These are phyloP conservation scores for Tillandsia leiboldiana DNA, from an alignment of 176 grass and related monocot species.

Conservation along the genomic window DNA sequence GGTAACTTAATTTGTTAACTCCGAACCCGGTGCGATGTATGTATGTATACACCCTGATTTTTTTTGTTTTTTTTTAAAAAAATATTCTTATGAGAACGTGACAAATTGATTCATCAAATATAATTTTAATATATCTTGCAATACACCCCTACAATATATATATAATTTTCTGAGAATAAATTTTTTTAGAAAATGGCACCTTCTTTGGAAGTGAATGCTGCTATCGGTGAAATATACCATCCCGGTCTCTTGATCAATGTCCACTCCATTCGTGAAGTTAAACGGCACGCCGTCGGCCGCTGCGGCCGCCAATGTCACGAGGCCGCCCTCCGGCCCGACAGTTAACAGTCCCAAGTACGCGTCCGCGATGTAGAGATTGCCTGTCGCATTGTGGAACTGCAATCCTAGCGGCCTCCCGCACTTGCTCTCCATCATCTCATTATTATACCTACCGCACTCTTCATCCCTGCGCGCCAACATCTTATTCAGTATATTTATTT, in stretches of 20 bases:
- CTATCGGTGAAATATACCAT: slow-evolving; percentile 87
- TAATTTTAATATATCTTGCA: too few species aligned
- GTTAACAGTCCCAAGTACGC: slow-evolving; percentile 72
- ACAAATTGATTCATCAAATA: too few species aligned
- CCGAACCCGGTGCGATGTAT: too few species aligned
- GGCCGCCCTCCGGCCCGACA: slow-evolving; percentile 43
- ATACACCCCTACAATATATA: background rate
- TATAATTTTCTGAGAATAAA: background rate
- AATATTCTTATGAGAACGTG: too few species aligned
- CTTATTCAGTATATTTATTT: background rate
- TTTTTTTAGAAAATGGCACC: slow-evolving; percentile 17
- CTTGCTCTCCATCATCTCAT: slow-evolving; percentile 43
- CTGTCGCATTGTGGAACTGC: slow-evolving; percentile 57
- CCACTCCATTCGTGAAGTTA: slow-evolving; percentile 69
- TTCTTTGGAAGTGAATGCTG: slow-evolving; percentile 46
- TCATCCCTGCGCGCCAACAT: slow-evolving; percentile 19
- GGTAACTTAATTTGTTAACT: too few species aligned
- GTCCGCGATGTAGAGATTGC: slow-evolving; percentile 78
- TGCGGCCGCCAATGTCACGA: slow-evolving; percentile 33
- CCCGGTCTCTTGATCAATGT: slow-evolving; percentile 74
- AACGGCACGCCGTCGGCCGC: slow-evolving; percentile 56
- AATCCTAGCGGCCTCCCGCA: slow-evolving; percentile 74
- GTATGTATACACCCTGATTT: too few species aligned
- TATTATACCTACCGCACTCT: slow-evolving; percentile 19
- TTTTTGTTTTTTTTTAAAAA: too few species aligned